Base-by-base conservation (phyloP, 805 yeast species). In the Tetrapisispora phaffii region DNA sequence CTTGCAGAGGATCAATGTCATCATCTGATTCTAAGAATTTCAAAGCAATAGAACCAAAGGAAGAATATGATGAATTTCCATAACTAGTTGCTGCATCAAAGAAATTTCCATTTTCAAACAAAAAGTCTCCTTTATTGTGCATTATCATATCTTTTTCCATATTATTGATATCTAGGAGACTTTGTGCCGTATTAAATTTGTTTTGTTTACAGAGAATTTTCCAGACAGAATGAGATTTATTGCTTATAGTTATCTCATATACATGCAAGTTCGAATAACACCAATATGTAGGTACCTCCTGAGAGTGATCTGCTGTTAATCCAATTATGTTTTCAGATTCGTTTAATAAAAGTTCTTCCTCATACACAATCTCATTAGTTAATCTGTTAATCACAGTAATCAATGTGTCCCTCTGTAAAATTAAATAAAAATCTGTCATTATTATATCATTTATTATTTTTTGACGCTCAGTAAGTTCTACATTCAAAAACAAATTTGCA, bases 171-270 rank as follows among this genome's bases (percentile, higher is more conserved):
- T 48, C 53, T 10, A 65, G 59, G 15, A 77, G 59, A 1, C 59
- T 50, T 39, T 85, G 65, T 0, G 96, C 96, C 38, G 76, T 77
- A 16, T 81, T 85, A 60, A 72, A 90, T 46, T 75, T 63, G 7
- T 68, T 61, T 42, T 68, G 68, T 3, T 70, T 71, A n/a, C 80
- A 58, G 54, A 80, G 61, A 0, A 76, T 67, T 44, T 74, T 75
- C 96, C 97, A 86, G 2, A 89, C 79, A 22, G 83, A 83, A 4
- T 73, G 67, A 4, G 79, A 70, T 60, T 90, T 97, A 55, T 82
- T 74, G 31, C 73, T 73, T 12, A 85, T 68, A 9, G 82, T 71
- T 7, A 93, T 63, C 59, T 93, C 98, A 57, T 74, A 84, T 9
- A 93, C 77, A 41, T 70, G 71, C 5, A 65, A 57, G 12, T 67